phyloP scores from a whole-genome alignment of 2,329 filamentous ascomycete species.

The Neurospora sp. region DNA sequence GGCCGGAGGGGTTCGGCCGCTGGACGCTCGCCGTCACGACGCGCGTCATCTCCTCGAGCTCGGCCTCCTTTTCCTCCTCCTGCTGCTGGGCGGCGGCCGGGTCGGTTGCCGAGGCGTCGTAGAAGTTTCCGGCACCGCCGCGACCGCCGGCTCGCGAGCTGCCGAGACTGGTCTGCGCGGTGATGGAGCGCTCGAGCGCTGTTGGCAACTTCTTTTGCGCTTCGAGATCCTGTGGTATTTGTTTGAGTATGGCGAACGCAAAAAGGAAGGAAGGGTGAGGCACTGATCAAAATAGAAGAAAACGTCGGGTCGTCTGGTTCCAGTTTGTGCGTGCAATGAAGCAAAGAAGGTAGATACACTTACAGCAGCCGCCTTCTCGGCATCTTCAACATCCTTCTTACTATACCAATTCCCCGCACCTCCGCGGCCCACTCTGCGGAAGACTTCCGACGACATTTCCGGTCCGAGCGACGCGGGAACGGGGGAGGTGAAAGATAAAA shows the following conservation, averaged over 20 bases:
- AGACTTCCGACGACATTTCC: conserved; percentile 30
- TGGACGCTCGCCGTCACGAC: conserved; percentile 23
- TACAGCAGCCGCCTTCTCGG: conserved; percentile 20
- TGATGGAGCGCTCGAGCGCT: conserved; percentile 2
- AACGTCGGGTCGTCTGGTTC: not conserved
- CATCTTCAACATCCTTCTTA: conserved; percentile 40
- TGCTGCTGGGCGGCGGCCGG: conserved; percentile 18
- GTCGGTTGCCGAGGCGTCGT: conserved; percentile 26
- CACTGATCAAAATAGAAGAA: not conserved
- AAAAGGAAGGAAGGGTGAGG: not conserved
- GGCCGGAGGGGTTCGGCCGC: conserved; percentile 26
- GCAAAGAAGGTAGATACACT: conserved; percentile 5
- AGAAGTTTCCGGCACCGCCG: conserved; percentile 53
- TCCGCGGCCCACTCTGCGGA: conserved; percentile 46
- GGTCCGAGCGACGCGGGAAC: not conserved
- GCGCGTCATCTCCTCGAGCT: conserved; percentile 18
- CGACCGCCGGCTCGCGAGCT: conserved; percentile 38
- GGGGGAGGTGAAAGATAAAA: not conserved
- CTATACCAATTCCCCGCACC: conserved; percentile 54
- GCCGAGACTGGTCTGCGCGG: conserved; percentile 10
- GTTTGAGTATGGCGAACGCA: not conserved
- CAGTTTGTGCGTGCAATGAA: not conserved
- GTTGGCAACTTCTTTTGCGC: conserved; percentile 18
- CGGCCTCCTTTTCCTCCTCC: conserved; percentile 25
- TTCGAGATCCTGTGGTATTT: conserved; percentile 21